Base-by-base conservation (phyloP, 2,329 filamentous ascomycete species). In the Nemania sp. region DNA sequence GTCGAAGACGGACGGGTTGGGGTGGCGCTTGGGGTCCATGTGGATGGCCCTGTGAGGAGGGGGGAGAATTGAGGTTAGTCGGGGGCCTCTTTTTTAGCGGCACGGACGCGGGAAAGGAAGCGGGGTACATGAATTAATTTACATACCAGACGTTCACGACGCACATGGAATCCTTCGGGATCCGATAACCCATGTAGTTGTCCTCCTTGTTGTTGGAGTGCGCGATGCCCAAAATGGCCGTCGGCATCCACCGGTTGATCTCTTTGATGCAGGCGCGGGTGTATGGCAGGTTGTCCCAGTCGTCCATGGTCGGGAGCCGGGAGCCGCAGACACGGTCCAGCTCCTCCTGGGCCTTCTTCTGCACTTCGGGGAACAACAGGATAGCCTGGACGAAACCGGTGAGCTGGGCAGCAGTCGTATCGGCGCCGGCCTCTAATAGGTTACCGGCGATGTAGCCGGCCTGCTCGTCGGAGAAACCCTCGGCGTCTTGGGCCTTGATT, bases 201-300 rank as follows among this genome's bases (percentile, higher is more conserved):
- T 77, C 71, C 42, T 78, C 77, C 47, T 70, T 65, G 18, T 68
- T 73, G 7, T 72, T 72, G 18, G 76, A 75, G 52, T 77, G 76
- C 0, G 79, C 77, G 1, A 77, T 70, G 9, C 75, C 71, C 9
- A 78, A 58, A 12, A 75, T 73, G 0, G 69, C 68, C 0, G 74
- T 74, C 1, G 80, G 78, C 68, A 79, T 77, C 79, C 80, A 83
- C 5, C 81, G 73, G 42, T 79, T 67, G 13, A 68, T 71, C 64
- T 83, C 81, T 56, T 82, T 81, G 49, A 81, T 71, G 18, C 76
- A 72, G 34, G 73, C 75, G n/a, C 75, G 70, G n/a, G 81, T 73
- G 60, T 84, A 84, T 0, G 79, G 81, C 2, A 84, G 71, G 4
- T 75, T 68, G 2, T 70, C 64, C 49, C 76, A 72, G 63, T 84